phyloP scores from a whole-genome alignment of 352 stramenopile species.

The Phytophthora megakarya region DNA sequence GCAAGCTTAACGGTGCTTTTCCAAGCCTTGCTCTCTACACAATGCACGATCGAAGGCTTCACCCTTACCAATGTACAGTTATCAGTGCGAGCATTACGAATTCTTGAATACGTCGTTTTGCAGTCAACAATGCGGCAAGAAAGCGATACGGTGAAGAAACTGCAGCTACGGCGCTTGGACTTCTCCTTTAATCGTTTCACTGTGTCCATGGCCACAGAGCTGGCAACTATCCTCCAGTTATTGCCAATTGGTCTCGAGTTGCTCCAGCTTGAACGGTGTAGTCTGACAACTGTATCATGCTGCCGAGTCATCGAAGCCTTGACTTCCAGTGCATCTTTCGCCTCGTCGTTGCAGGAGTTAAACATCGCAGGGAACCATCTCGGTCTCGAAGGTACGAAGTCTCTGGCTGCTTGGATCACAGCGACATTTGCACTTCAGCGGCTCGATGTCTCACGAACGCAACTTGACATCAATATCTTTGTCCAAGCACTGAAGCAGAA shows the following conservation, averaged over 20 bases:
- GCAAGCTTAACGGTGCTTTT: slow-evolving; percentile 57
- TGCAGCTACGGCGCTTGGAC: slow-evolving; percentile 51
- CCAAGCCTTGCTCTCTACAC: slow-evolving; percentile 45
- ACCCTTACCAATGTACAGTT: slow-evolving; percentile 57
- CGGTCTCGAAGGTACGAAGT: slow-evolving; percentile 44
- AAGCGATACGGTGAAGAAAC: slow-evolving; percentile 2
- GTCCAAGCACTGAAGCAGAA: slow-evolving; percentile 67
- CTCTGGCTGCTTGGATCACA: slow-evolving; percentile 60
- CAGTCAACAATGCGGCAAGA: slow-evolving; percentile 55
- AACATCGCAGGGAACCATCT: slow-evolving; percentile 70
- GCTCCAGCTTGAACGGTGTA: slow-evolving; percentile 65
- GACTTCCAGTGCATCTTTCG: slow-evolving; percentile 54
- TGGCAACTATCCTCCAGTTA: slow-evolving; percentile 58
- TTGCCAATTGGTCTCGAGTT: slow-evolving; percentile 52
- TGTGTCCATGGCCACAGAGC: slow-evolving; percentile 44
- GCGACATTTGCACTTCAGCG: slow-evolving; percentile 56
- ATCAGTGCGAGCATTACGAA: slow-evolving; percentile 41
- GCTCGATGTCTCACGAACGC: slow-evolving; percentile 65
- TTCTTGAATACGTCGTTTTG: slow-evolving; percentile 59
- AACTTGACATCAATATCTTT: slow-evolving; percentile 60
- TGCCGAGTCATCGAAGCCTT: slow-evolving; percentile 47
- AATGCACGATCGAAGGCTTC: slow-evolving; percentile 45
- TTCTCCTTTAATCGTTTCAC: slow-evolving; percentile 76
- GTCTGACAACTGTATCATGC: slow-evolving; percentile 37
- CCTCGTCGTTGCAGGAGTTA: slow-evolving; percentile 53